These are phyloP conservation scores for Spirogloea muscicola DNA, from an alignment of 139 green algal genomes.

Conservation along the genomic window DNA sequence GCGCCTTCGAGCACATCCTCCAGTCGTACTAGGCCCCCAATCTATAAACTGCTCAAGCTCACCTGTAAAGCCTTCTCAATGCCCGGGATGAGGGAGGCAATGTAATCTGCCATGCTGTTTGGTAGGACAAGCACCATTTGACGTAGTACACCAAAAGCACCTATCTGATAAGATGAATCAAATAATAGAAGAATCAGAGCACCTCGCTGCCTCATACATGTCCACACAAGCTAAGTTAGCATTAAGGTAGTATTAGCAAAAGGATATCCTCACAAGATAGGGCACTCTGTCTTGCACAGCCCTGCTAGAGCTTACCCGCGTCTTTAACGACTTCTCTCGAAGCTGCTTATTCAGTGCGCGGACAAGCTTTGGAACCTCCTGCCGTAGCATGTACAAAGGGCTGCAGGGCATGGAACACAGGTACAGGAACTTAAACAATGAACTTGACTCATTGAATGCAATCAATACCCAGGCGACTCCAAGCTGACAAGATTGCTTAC, in stretches of 20 bases:
- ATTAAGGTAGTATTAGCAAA: too few species aligned
- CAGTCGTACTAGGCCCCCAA: too few species aligned
- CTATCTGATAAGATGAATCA: too few species aligned
- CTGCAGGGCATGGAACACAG: constrained; percentile 28
- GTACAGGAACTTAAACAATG: constrained; percentile 8
- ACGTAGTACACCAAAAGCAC: constrained; percentile 67
- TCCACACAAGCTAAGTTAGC: too few species aligned
- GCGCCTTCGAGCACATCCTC: too few species aligned
- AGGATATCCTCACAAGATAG: too few species aligned
- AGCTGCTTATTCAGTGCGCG: constrained; percentile 63
- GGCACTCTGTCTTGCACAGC: too few species aligned
- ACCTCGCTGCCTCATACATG: neutral
- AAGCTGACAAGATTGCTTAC: neutral
- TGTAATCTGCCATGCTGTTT: constrained; percentile 47
- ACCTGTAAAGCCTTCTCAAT: constrained; percentile 59
- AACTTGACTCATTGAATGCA: neutral
- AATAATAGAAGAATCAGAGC: neutral
- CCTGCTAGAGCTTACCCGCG: constrained; percentile 51
- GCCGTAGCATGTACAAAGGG: constrained; percentile 49
- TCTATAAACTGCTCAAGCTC: neutral
- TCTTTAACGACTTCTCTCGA: constrained; percentile 71
- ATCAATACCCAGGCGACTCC: neutral
- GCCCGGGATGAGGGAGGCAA: constrained; percentile 63
- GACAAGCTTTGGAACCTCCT: constrained; percentile 60
- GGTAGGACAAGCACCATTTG: constrained; percentile 70